Evolutionary conservation across 148 eudicot genomes (phyloP), one percentile per base, ranked within the genome.

Genomic region (Silene conica): DNA sequence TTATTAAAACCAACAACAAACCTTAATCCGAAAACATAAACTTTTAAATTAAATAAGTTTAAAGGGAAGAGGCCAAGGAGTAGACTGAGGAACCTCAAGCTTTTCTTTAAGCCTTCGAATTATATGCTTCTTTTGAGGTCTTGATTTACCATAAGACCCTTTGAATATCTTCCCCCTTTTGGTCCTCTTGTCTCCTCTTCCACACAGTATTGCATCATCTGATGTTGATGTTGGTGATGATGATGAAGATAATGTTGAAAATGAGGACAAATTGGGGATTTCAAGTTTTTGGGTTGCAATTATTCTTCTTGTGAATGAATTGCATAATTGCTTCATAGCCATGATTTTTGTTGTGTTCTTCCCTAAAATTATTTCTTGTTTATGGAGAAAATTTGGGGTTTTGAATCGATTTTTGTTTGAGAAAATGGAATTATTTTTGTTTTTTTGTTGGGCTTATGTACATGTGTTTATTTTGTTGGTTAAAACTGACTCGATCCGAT

Each of bases 1-100:
- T 12, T 14, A 31, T 13, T 25, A 16, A 28, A 16, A 64, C 0
- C 62, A 20, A 41, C 52, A 78, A 67, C 41, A 46, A 46, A 15
- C 16, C 9, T 11, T 8, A 70, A 25, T 6, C 2, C 16, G 2
- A 50, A 13, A 18, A 11, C 41, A 67, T 38, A 11, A 12, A 21
- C 2, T 25, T 83, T n/a, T n/a, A n/a, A n/a, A n/a, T n/a, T 70
- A 95, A 26, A 92, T 90, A 82, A 96, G 94, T 74, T 92, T 96
- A 74, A 96, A 96, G 78, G 99, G 96, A 31, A 96, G 96, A 73
- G 99, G 99, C 99, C 99, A 96, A 69, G 99, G 99, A 67, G 99
- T 96, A 60, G 97, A 92, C 78, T 91, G 87, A 75, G 99, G 99
- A 22, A 92, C 94, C 81, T 96, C 99, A 59, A 89, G 79, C 68